Evolutionary conservation across 371 early-diverging fungal species (phyloP), one percentile per base, ranked within the genome.

Genomic region (Apophysomyces ossiformis): DNA sequence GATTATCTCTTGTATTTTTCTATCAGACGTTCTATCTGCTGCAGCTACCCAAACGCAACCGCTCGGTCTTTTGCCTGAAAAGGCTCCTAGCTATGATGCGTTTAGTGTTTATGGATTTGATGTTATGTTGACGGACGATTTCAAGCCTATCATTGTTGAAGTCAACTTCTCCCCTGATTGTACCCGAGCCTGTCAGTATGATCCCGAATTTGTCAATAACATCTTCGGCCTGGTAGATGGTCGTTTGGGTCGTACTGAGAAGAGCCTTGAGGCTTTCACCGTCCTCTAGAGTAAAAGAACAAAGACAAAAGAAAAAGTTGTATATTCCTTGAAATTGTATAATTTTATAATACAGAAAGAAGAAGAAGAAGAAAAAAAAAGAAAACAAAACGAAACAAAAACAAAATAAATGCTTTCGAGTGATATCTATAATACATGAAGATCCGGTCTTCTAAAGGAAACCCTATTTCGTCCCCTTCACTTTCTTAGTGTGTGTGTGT

Each of bases 151-250:
- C 13, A 61, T 87, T 7, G 64, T 85, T 37, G 85, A 85, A 65
- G 79, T 82, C 62, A 84, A 87, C 66, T 84, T 83, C 66, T 79
- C 85, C 6, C 85, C 87, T 7, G 85, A 87, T 60, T 84, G 86
- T 39, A 82, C 82, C 1, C 73, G 85, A 21, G 85, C 85, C 18
- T 87, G 85, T 69, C 73, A 85, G 70, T 82, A 84, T 64, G 87
- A 87, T 44, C 75, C 84, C 35, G 77, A 87, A 5, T 85, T 85
- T 72, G 76, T 85, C 63, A 87, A 85, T 66, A 84, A 84, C 54
- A 77, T 85, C 39, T 77, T 85, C 60, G 75, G 79, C 4, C 72
- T 83, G 11, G 74, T 84, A 41, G 85, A 86, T 50, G 71, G 80
- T 26, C 72, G 78, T 18, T 74, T 82, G 37, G 85, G 79, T 45